Percentiles rank a stretch among this genome's conserved stretches.
These are phyloP conservation scores for Erodium maritimum DNA, from an alignment of 345 rosid genomes.

Conservation along the genomic window DNA sequence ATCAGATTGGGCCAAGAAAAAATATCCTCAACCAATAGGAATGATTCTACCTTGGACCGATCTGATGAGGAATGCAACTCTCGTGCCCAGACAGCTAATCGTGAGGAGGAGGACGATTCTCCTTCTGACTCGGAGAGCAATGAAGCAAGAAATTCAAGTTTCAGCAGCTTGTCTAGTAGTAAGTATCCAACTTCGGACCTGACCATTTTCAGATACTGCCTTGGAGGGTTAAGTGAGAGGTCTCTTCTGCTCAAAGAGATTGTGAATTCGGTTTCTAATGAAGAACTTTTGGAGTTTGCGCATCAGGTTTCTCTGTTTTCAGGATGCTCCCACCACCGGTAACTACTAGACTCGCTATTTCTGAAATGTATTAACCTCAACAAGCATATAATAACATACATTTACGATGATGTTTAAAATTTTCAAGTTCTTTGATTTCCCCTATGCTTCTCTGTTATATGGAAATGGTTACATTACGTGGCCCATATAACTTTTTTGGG, in stretches of 20 bases:
- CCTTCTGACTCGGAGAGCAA: constrained; percentile 52
- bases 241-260: constrained; percentile 69
- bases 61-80: constrained; percentile 42
- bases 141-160: constrained; percentile 33
- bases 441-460: no score
- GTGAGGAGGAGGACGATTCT: constrained; percentile 33
- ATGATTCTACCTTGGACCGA: constrained; percentile 20
- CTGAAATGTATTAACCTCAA: background rate
- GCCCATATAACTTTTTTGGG: background rate
- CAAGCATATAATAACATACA: background rate
- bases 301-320: constrained; percentile 69
- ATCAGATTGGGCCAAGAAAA: constrained; percentile 42
- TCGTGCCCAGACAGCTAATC: constrained; percentile 21
- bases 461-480: no score
- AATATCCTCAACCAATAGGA: constrained; percentile 12
- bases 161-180: constrained; percentile 19
- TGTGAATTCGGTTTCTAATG: constrained; percentile 49
- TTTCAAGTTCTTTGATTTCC: no score
- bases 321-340: constrained; percentile 92
- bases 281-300: constrained; percentile 55
- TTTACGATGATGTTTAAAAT: background rate
- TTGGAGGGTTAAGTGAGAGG: constrained; percentile 65
- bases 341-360: constrained; percentile 2
- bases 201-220: constrained; percentile 61
- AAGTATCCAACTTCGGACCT: constrained; percentile 47